Conservation (phyloP, 2,329 filamentous ascomycete species). For the Sporothrix dimorphospora region DNA sequence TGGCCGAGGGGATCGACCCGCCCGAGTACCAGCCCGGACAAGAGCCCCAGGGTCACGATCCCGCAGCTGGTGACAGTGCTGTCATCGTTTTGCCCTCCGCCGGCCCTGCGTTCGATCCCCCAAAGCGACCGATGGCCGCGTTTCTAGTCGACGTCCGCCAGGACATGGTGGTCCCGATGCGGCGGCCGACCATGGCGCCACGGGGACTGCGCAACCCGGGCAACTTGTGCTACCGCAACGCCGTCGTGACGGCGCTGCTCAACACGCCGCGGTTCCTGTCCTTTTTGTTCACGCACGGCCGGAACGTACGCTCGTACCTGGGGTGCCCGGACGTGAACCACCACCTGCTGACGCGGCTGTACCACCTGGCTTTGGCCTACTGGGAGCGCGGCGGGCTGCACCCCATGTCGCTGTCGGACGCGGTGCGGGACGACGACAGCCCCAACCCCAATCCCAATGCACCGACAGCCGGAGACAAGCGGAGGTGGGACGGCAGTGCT, state of each 20-base stretch:
- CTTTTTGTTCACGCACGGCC: slow-evolving; percentile 27
- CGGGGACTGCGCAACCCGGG: slow-evolving; percentile 28
- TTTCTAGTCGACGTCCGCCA: slow-evolving; percentile 27
- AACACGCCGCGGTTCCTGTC: slow-evolving; percentile 31
- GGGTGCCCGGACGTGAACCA: background rate
- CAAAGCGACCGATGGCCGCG: background rate
- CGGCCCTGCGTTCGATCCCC: slow-evolving; percentile 20
- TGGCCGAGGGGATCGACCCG: background rate
- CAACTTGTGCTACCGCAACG: slow-evolving; percentile 34
- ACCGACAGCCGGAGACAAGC: background rate
- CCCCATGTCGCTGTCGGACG: slow-evolving; percentile 24
- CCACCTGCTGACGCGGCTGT: slow-evolving; percentile 31
- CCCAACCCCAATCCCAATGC: background rate
- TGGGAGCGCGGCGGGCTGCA: slow-evolving; percentile 26
- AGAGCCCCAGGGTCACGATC: no score
- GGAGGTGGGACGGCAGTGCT: background rate
- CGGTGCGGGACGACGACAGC: background rate
- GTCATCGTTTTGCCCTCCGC: slow-evolving; percentile 23
- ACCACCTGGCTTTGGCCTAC: slow-evolving; percentile 32
- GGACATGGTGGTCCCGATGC: slow-evolving; percentile 28
- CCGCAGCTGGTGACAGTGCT: no score
- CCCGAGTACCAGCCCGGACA: no score
- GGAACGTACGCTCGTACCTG: background rate
- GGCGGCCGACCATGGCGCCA: background rate
- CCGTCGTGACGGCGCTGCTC: slow-evolving; percentile 30